Base-by-base conservation (phyloP, 2,329 filamentous ascomycete species). In the Lomentospora prolificans region DNA sequence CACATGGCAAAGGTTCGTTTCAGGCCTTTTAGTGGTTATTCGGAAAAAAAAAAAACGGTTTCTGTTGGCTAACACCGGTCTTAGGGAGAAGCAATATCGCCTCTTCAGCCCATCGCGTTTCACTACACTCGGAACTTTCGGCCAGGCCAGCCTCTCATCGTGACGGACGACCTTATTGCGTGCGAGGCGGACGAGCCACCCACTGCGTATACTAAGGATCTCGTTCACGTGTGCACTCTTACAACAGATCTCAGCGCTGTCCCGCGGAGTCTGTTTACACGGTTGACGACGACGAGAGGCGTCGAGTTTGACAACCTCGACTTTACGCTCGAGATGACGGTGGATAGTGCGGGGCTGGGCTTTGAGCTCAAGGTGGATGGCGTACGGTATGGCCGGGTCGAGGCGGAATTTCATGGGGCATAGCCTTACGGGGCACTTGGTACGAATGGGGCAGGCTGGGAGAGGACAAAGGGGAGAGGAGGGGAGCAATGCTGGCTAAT, bases 61-160 rank as follows among this genome's bases (percentile, higher is more conserved):
- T n/a, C n/a, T n/a, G 12, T 33, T 33, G 7, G 30, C 30, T 33
- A 33, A 33, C 30, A 33, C 7, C 30, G 12, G 30, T 7, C 36
- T 44, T 7, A 87, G 84, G 87, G 86, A 57, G 86, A 89, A 61
- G 80, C 86, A 36, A 79, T 91, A 36, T 90, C 86, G 6, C 84
- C 87, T n/a, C 73, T 82, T 1, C 77, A 80, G 1, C 87, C 88
- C 0, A 85, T 91, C 57, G 86, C 86, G 2, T 91, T 92, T 70
- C 87, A 91, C 73, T 92, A 91, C 70, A 91, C 88, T 3, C 84
- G 88, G 59, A 92, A 91, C 69, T 92, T 92, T 71, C 81, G 87
- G 1, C 86, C 87, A 0, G 85, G 86, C 0, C 88, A 91, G 68
- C 87, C 85, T 0, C 78, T 90, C 5, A 70, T 89, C 3, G 88